phyloP scores from a whole-genome alignment of 2,329 filamentous ascomycete genomes.

The Talaromyces sp. region DNA sequence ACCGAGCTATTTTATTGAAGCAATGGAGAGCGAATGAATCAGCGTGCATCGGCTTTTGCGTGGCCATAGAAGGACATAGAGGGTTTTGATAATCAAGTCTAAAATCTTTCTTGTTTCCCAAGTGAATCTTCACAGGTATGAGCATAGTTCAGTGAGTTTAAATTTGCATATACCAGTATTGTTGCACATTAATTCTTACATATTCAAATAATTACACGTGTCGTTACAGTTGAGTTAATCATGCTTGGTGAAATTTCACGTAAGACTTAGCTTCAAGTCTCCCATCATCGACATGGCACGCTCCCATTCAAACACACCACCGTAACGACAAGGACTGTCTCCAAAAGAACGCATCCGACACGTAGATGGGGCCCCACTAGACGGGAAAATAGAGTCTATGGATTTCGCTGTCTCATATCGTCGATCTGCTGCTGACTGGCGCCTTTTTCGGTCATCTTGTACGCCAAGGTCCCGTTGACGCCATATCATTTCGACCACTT shows the following conservation, averaged over 20 bases:
- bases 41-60: slow-evolving; percentile 1
- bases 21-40: background rate
- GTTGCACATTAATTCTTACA: background rate
- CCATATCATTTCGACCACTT: slow-evolving; percentile 24
- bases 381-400: background rate
- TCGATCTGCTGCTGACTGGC: slow-evolving; percentile 1
- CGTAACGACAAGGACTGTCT: background rate
- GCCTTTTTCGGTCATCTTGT: slow-evolving; percentile 16
- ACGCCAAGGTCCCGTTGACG: slow-evolving; percentile 18
- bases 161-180: background rate
- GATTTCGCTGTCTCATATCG: background rate
- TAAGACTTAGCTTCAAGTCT: slow-evolving; percentile 21
- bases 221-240: background rate
- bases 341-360: background rate
- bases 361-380: background rate
- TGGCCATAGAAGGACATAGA: background rate
- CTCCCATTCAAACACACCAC: slow-evolving; percentile 19
- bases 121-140: background rate
- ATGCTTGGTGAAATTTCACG: slow-evolving; percentile 12
- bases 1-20: background rate
- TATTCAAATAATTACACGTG: background rate
- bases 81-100: background rate
- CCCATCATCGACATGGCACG: slow-evolving; percentile 19
- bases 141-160: background rate
- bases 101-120: too few relatives aligned